phyloP scores from a whole-genome alignment of 2,329 filamentous ascomycete genomes.

The Colletotrichum sansevieriae region DNA sequence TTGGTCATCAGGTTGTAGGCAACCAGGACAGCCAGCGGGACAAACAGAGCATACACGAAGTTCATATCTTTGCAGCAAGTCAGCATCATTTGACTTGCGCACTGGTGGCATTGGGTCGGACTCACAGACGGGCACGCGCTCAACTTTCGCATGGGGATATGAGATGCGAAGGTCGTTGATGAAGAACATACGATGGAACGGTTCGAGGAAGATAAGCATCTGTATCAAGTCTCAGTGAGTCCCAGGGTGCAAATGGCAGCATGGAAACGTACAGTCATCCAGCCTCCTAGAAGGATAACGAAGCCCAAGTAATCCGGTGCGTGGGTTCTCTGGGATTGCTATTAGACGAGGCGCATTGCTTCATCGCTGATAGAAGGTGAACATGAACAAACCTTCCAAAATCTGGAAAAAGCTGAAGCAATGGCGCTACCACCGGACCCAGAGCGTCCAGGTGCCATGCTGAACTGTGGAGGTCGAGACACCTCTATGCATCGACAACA shows the following conservation, averaged over 20 bases:
- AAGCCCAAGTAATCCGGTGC: conserved; percentile 90
- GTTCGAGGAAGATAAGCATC: conserved; percentile 78
- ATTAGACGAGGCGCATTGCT: conserved; percentile 27
- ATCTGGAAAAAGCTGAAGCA: conserved; percentile 53
- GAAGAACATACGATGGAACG: conserved; percentile 95
- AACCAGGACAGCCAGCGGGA: conserved; percentile 77
- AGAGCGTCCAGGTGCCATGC: conserved; percentile 53
- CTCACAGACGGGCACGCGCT: conserved; percentile 85
- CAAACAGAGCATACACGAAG: conserved; percentile 80
- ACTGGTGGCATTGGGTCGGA: conserved; percentile 40
- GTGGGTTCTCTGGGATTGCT: conserved; percentile 75
- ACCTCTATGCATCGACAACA: conserved; percentile 53
- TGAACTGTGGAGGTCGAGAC: conserved; percentile 54
- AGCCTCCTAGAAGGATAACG: conserved; percentile 74
- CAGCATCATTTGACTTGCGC: neutral
- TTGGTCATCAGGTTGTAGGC: conserved; percentile 73
- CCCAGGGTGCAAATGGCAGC: conserved; percentile 43
- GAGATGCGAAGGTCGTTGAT: conserved; percentile 87
- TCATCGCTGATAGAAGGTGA: neutral
- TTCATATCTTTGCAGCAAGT: conserved; percentile 68
- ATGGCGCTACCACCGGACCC: conserved; percentile 43
- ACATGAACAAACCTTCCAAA: conserved; percentile 60
- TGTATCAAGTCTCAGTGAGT: conserved; percentile 52
- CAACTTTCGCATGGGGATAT: conserved; percentile 86
- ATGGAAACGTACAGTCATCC: conserved; percentile 66